Evolutionary conservation across 2,329 filamentous ascomycete species (phyloP).

Genomic region (Didymella pinodella): DNA sequence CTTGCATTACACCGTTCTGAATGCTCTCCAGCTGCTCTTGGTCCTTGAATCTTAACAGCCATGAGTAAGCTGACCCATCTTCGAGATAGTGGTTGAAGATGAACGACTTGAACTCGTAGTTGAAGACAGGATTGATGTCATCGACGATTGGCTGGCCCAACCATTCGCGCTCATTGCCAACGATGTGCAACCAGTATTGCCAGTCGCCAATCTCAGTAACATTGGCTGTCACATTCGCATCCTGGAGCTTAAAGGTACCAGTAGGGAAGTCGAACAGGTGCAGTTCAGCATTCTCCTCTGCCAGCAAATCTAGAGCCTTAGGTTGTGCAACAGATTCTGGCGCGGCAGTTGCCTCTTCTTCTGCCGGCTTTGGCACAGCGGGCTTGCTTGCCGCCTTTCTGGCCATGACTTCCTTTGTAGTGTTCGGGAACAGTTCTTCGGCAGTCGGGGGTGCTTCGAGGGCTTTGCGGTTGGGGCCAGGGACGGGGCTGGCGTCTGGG

Average conservation of each 20-base stretch:
- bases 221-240: constrained; percentile 75
- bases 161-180: constrained; percentile 79
- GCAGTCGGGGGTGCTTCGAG: constrained; percentile 41
- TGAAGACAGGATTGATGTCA: constrained; percentile 98
- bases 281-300: constrained; percentile 80
- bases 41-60: constrained; percentile 91
- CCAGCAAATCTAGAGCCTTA: constrained; percentile 74
- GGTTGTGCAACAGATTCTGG: constrained; percentile 70
- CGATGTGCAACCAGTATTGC: constrained; percentile 95
- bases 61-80: constrained; percentile 91
- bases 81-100: constrained; percentile 97
- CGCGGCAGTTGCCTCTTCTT: constrained; percentile 63
- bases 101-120: constrained; percentile 98
- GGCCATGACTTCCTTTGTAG: constrained; percentile 53
- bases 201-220: constrained; percentile 89
- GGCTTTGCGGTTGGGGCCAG: constrained; percentile 56
- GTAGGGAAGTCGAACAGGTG: constrained; percentile 92
- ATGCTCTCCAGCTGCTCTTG: constrained; percentile 82
- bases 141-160: constrained; percentile 84
- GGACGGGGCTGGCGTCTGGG: constrained; percentile 65
- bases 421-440: constrained; percentile 49
- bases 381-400: constrained; percentile 50
- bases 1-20: constrained; percentile 93
- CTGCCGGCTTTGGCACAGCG: constrained; percentile 36
- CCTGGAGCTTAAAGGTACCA: constrained; percentile 84